Percentiles rank a stretch among this genome's conserved stretches.
phyloP scores from a whole-genome alignment of 352 stramenopile genomes.

The Thalassiosira exigua region DNA sequence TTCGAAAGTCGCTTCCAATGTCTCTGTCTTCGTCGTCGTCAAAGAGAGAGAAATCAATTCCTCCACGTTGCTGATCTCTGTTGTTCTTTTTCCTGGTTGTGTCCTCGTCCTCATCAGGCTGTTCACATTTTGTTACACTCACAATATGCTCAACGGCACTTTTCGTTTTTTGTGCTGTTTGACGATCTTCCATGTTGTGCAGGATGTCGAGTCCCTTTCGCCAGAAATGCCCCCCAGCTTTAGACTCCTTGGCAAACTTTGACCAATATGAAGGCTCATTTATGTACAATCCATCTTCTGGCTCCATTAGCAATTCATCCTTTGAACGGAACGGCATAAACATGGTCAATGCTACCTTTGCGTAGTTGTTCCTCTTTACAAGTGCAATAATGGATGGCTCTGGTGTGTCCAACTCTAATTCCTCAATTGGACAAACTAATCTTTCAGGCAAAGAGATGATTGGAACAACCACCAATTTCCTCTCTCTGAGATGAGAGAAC shows the following conservation, averaged over 20 bases:
- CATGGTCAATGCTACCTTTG: neutral
- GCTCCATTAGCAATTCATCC: too few species aligned
- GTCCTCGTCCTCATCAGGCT: neutral
- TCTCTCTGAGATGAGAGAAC: too few species aligned
- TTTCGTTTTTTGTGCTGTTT: neutral
- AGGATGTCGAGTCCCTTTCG: neutral
- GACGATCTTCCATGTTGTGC: constrained; percentile 1
- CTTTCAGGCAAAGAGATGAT: too few species aligned
- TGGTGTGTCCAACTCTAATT: too few species aligned
- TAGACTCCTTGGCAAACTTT: constrained; percentile 3
- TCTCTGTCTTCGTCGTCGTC: neutral
- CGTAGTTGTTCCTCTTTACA: too few species aligned
- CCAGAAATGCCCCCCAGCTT: neutral
- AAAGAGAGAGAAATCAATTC: neutral
- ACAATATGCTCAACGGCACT: neutral
- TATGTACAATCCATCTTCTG: neutral
- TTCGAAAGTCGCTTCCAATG: neutral
- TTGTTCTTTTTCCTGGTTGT: neutral
- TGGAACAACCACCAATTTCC: too few species aligned
- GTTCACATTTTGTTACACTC: neutral
- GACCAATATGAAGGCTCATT: neutral
- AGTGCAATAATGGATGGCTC: too few species aligned
- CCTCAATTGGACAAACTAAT: too few species aligned
- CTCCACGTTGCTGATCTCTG: neutral
- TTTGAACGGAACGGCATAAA: constrained; percentile 13